phyloP scores from a whole-genome alignment of 2,329 filamentous ascomycete species.

The Aureobasidium sp. region DNA sequence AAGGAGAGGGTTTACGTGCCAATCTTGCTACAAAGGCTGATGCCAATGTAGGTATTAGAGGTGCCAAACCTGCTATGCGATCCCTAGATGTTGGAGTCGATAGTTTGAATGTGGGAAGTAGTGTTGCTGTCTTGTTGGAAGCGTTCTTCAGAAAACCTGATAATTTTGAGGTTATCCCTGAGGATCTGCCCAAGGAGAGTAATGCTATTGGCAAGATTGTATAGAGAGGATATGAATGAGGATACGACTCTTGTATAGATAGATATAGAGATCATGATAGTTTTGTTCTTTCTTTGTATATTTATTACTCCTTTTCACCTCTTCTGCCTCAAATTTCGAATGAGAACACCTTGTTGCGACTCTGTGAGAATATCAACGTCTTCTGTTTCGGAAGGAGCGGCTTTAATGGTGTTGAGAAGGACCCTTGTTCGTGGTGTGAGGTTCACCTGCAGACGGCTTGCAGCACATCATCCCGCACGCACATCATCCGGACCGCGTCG shows the following conservation, averaged over 20 bases:
- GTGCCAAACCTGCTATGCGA: constrained; percentile 19
- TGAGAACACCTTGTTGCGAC: too few relatives aligned
- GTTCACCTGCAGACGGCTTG: too few relatives aligned
- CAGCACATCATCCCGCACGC: too few relatives aligned
- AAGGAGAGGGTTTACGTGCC: constrained; percentile 64
- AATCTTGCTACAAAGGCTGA: constrained; percentile 59
- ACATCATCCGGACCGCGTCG: too few relatives aligned
- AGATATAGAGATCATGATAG: too few relatives aligned
- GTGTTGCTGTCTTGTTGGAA: not conserved
- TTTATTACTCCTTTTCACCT: not conserved
- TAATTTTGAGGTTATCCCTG: not conserved
- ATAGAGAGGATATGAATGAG: not conserved
- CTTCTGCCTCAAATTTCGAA: too few relatives aligned
- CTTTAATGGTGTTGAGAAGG: too few relatives aligned
- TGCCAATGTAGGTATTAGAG: constrained; percentile 49
- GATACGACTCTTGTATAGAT: not conserved
- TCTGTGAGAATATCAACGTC: too few relatives aligned
- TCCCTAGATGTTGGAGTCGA: constrained; percentile 46
- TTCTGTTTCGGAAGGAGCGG: too few relatives aligned
- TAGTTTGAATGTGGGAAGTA: not conserved
- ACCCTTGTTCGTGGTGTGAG: too few relatives aligned
- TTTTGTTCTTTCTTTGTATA: not conserved
- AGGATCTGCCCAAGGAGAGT: not conserved
- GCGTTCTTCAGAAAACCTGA: constrained; percentile 25
- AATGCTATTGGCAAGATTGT: not conserved